Conservation (phyloP, 2,329 filamentous ascomycete species). For the Aulographum hederae region DNA sequence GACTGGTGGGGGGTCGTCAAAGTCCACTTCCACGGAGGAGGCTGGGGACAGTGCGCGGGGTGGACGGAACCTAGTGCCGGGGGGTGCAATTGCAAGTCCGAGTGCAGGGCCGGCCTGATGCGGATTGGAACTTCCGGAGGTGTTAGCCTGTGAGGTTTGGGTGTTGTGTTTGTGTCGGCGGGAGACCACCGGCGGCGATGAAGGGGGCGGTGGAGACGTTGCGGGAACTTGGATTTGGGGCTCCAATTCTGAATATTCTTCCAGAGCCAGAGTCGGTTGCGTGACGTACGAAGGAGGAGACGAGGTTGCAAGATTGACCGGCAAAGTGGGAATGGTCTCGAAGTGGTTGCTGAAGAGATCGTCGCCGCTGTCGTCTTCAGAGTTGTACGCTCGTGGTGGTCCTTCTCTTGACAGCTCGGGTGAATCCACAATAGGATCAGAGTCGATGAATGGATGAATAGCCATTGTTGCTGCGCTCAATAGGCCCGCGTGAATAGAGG, state of each 20-base stretch:
- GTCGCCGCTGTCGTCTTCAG: constrained; percentile 26
- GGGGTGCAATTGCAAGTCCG: constrained; percentile 51
- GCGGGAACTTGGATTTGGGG: no score
- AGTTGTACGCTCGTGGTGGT: constrained; percentile 13
- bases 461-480: constrained; percentile 8
- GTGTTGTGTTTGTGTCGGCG: no score
- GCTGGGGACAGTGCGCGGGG: constrained; percentile 16
- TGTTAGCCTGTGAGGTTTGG: no score
- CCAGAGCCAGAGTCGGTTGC: constrained; percentile 43
- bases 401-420: neutral
- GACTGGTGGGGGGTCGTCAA: no score
- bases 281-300: constrained; percentile 18
- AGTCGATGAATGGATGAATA: constrained; percentile 7
- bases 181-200: no score
- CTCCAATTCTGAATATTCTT: no score
- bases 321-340: constrained; percentile 31
- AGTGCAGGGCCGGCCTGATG: no score
- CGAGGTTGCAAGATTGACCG: constrained; percentile 11
- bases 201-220: no score
- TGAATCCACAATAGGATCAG: constrained; percentile 4
- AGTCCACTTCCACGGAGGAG: constrained; percentile 27
- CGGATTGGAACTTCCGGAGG: no score
- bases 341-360: constrained; percentile 30
- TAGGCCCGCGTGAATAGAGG: no score
- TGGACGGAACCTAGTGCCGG: constrained; percentile 52